These are phyloP conservation scores for Chrysosporium queenslandicum DNA, from an alignment of 2,329 filamentous ascomycete species.

Conservation along the genomic window DNA sequence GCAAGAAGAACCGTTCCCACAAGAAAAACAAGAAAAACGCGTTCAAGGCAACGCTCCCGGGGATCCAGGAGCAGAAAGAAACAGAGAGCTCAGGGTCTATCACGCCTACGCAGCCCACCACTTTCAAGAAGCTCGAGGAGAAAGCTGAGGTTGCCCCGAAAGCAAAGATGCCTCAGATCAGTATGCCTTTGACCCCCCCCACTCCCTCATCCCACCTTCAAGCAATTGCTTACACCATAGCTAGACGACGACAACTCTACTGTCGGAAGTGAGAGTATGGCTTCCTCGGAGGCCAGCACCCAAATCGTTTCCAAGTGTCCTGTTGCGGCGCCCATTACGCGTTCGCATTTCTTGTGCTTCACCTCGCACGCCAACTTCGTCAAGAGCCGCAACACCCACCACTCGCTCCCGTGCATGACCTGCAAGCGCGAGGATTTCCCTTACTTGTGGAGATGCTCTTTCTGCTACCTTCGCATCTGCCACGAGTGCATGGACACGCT, in stretches of 20 bases:
- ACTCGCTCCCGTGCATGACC: slow-evolving; percentile 36
- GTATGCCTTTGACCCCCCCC: background rate
- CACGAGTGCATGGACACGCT: slow-evolving; percentile 27
- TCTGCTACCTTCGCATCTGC: slow-evolving; percentile 36
- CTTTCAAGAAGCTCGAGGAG: slow-evolving; percentile 1
- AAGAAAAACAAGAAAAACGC: background rate
- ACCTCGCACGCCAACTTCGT: slow-evolving; percentile 32
- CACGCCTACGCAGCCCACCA: background rate
- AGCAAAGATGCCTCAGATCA: background rate
- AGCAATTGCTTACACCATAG: background rate
- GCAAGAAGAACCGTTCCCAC: background rate
- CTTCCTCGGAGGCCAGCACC: background rate
- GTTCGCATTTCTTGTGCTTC: slow-evolving; percentile 32
- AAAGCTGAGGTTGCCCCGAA: background rate
- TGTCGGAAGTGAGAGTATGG: background rate
- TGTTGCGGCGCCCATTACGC: slow-evolving; percentile 28
- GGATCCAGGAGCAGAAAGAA: background rate
- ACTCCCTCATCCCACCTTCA: no score
- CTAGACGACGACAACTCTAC: background rate
- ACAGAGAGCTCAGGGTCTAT: background rate
- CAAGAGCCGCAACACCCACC: slow-evolving; percentile 30
- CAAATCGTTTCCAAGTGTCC: slow-evolving; percentile 13
- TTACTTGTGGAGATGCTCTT: slow-evolving; percentile 32
- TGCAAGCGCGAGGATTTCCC: slow-evolving; percentile 33
- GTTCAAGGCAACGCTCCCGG: background rate